Evolutionary conservation across 2,329 filamentous ascomycete species (phyloP).

Genomic region (Dothidotthia symphoricarpi): DNA sequence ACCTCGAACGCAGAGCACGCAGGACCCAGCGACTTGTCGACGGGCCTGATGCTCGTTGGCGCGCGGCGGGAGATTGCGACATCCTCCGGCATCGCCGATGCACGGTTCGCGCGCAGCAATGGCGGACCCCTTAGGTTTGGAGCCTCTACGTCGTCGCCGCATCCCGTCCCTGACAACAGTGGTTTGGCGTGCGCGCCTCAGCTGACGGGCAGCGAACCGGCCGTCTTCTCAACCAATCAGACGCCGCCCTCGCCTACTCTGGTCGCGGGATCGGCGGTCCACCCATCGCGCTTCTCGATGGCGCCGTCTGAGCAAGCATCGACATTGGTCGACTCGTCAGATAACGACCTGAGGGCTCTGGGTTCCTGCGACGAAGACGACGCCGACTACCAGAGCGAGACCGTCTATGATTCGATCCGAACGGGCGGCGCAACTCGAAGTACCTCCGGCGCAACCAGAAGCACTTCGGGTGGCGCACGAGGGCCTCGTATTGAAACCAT

Average conservation of each 20-base stretch:
- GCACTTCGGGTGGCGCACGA: conserved; percentile 61
- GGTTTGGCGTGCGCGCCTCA: conserved; percentile 32
- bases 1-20: conserved; percentile 38
- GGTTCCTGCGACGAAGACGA: conserved; percentile 73
- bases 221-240: conserved; percentile 34
- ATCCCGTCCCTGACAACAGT: conserved; percentile 21
- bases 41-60: conserved; percentile 13
- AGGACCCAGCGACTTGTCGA: conserved; percentile 41
- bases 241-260: conserved; percentile 35
- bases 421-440: conserved; percentile 47
- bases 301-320: conserved; percentile 61
- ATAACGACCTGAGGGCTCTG: conserved; percentile 64
- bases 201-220: conserved; percentile 30
- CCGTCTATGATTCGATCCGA: conserved; percentile 72
- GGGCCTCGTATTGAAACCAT: conserved; percentile 73
- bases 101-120: conserved; percentile 13
- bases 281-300: conserved; percentile 54
- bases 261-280: conserved; percentile 38
- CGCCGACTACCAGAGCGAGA: conserved; percentile 75
- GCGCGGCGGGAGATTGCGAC: conserved; percentile 32
- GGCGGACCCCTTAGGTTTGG: conserved; percentile 2
- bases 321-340: conserved; percentile 64
- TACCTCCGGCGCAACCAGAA: conserved; percentile 55
- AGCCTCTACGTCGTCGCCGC: conserved; percentile 26
- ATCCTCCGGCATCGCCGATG: conserved; percentile 21